Conservation (phyloP, 768 basidiomycete species). For the Amanita muscaria region DNA sequence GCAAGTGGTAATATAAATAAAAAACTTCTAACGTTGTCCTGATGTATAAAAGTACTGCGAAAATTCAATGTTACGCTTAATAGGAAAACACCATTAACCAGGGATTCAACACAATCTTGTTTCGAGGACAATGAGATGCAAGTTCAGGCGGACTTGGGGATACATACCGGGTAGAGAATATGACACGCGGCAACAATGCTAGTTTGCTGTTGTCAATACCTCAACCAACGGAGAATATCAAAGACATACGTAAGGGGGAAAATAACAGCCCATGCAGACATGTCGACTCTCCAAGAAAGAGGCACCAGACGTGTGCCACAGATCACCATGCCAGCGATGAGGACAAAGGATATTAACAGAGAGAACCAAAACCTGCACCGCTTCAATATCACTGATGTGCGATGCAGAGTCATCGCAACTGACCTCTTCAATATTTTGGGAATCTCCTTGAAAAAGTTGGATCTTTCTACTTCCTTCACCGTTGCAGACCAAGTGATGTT, state of each 20-base stretch:
- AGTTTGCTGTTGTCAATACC: conserved; percentile 11
- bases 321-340: conserved; percentile 53
- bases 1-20: too few species aligned
- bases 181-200: conserved; percentile 60
- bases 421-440: conserved; percentile 73
- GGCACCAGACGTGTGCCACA: conserved; percentile 41
- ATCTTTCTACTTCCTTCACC: conserved; percentile 75
- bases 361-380: conserved; percentile 50
- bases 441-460: conserved; percentile 88
- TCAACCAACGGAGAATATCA: not conserved
- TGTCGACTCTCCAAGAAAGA: conserved; percentile 46
- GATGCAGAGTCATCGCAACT: conserved; percentile 27
- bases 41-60: too few species aligned
- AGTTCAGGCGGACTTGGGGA: too few species aligned
- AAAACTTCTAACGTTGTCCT: too few species aligned
- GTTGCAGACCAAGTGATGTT: conserved; percentile 52
- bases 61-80: conserved; percentile 21
- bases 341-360: conserved; percentile 38
- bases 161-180: conserved; percentile 59
- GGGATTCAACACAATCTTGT: conserved; percentile 37
- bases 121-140: conserved; percentile 1
- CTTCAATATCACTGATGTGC: conserved; percentile 21
- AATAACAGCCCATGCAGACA: conserved; percentile 61
- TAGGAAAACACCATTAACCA: conserved; percentile 66
- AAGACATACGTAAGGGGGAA: conserved; percentile 53